phyloP scores from a whole-genome alignment of 331 rosid genomes.

The Acacia pycnantha region DNA sequence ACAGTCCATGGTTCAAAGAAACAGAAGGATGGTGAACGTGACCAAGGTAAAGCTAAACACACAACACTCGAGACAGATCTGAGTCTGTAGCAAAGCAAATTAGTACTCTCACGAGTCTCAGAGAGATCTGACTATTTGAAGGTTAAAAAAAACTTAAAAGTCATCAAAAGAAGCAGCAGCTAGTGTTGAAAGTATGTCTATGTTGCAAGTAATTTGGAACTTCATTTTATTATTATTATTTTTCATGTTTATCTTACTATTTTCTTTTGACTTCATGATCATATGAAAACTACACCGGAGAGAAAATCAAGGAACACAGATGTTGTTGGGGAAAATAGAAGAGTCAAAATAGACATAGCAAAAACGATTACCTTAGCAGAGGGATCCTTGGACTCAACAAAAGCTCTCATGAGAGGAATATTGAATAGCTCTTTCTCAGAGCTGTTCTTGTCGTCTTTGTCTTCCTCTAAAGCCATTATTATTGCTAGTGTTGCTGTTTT shows the following conservation, averaged over 20 bases:
- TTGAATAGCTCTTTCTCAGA: slow-evolving; percentile 39
- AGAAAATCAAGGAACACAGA: neutral
- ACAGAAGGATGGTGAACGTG: neutral
- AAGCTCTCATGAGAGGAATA: slow-evolving; percentile 47
- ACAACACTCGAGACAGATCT: neutral
- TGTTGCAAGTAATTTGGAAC: neutral
- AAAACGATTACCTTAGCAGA: slow-evolving; percentile 40
- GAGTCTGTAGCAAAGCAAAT: neutral
- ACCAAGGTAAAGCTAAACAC: neutral
- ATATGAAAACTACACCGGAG: neutral
- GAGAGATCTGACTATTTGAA: neutral
- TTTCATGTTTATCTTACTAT: neutral
- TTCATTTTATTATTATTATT: neutral
- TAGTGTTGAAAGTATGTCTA: no score
- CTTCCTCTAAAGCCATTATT: neutral
- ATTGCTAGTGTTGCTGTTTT: neutral
- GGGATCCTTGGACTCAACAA: slow-evolving; percentile 52
- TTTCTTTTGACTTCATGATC: neutral
- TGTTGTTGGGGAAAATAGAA: neutral
- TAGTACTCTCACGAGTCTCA: neutral
- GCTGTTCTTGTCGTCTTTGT: slow-evolving; percentile 14
- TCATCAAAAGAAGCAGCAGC: neutral
- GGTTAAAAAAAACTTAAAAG: neutral
- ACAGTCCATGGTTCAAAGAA: neutral
- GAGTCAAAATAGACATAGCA: neutral